phyloP scores from a whole-genome alignment of 176 grass and related monocot genomes.

The Triticum urartu region DNA sequence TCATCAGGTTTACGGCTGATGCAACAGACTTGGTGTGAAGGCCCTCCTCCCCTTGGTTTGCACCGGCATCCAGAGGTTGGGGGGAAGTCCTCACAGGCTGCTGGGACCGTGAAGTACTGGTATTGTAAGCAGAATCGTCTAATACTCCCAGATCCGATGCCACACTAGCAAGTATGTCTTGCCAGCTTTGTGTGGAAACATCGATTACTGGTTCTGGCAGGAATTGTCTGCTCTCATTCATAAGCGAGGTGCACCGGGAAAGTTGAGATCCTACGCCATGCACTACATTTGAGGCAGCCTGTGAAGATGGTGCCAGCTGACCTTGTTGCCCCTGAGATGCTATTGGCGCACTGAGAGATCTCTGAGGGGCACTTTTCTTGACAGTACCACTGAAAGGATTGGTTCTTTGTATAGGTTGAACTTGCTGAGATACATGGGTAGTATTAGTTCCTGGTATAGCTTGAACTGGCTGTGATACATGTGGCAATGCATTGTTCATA shows the following conservation, averaged over 20 bases:
- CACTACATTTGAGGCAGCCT: constrained; percentile 27
- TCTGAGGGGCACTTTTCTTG: constrained; percentile 40
- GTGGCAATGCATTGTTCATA: constrained; percentile 26
- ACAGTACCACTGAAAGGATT: constrained; percentile 24
- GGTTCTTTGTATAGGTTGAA: constrained; percentile 15
- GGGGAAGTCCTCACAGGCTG: constrained; percentile 20
- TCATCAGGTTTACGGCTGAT: background rate
- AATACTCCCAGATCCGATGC: constrained; percentile 63
- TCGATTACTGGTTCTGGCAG: constrained; percentile 29
- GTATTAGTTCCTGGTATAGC: constrained; percentile 15
- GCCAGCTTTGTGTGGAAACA: constrained; percentile 71
- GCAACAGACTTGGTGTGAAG: constrained; percentile 20
- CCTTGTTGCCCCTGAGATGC: constrained; percentile 33
- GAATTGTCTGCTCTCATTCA: constrained; percentile 30
- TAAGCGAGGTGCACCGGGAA: constrained; percentile 29
- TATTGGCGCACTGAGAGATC: constrained; percentile 51
- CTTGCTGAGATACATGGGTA: constrained; percentile 18
- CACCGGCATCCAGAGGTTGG: constrained; percentile 15
- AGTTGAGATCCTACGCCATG: constrained; percentile 16
- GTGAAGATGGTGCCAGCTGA: constrained; percentile 11
- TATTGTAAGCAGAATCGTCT: constrained; percentile 16
- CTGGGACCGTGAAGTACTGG: background rate
- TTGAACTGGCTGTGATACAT: constrained; percentile 37
- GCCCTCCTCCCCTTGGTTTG: background rate
- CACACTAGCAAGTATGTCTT: constrained; percentile 77